Evolutionary conservation across 805 yeast genomes (phyloP).

Genomic region (Wickerhamiella nectarea): DNA sequence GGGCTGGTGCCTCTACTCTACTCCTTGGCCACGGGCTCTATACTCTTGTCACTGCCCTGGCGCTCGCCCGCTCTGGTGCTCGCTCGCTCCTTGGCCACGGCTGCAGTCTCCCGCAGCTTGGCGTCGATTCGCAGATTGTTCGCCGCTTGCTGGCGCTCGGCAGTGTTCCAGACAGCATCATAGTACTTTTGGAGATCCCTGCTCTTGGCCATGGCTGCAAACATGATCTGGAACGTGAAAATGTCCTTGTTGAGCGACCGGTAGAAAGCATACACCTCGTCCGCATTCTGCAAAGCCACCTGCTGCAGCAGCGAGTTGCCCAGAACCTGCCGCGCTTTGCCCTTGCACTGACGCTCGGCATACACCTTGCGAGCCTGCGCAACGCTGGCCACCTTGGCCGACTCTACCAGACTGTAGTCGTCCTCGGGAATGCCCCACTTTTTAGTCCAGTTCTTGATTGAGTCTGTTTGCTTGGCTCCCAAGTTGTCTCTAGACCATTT

Average conservation of each 20-base stretch:
- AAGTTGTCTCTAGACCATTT: conserved; percentile 14
- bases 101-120: conserved; percentile 16
- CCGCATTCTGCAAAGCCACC: conserved; percentile 10
- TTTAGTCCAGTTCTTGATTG: conserved; percentile 17
- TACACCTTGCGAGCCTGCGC: conserved; percentile 16
- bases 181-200: conserved; percentile 9
- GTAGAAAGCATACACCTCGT: conserved; percentile 17
- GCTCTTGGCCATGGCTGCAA: conserved; percentile 17
- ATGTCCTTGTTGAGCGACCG: conserved; percentile 18
- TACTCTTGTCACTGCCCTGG: too few species aligned
- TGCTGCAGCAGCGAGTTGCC: conserved; percentile 17
- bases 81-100: neutral
- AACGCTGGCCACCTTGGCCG: conserved; percentile 12
- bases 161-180: conserved; percentile 15
- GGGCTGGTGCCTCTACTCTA: too few species aligned
- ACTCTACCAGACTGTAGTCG: conserved; percentile 11
- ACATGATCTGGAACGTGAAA: conserved; percentile 19
- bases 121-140: conserved; percentile 17
- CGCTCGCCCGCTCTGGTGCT: too few species aligned
- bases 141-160: conserved; percentile 14
- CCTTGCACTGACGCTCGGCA: conserved; percentile 5
- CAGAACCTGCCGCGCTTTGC: conserved; percentile 11
- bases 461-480: conserved; percentile 1
- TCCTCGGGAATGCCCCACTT: conserved; percentile 21
- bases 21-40: too few species aligned